phyloP scores from a whole-genome alignment of 495 filamentous ascomycete genomes.

The Neurospora intermedia region DNA sequence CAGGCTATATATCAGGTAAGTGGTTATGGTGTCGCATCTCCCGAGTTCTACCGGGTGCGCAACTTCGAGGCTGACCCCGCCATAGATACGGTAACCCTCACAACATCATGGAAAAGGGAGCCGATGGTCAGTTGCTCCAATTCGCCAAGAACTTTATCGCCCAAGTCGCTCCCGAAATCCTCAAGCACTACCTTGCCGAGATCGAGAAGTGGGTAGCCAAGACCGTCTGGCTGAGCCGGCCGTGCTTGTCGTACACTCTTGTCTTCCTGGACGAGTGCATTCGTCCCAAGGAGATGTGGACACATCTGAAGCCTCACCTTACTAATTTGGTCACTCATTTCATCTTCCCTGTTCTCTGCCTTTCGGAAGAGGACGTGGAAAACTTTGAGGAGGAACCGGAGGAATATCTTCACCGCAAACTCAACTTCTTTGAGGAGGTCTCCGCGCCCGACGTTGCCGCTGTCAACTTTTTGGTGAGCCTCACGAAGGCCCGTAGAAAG shows the following conservation, averaged over 20 bases:
- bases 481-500: constrained; percentile 91
- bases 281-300: constrained; percentile 95
- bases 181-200: constrained; percentile 83
- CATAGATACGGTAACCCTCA: constrained; percentile 79
- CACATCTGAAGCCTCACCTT: constrained; percentile 83
- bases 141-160: constrained; percentile 84
- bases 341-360: constrained; percentile 88
- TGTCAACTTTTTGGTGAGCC: constrained; percentile 87
- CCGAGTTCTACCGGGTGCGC: background rate
- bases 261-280: constrained; percentile 95
- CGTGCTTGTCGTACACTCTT: constrained; percentile 82
- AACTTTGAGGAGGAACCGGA: constrained; percentile 88
- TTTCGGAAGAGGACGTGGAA: constrained; percentile 85
- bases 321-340: constrained; percentile 85
- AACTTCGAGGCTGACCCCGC: constrained; percentile 13
- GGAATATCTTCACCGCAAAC: constrained; percentile 91
- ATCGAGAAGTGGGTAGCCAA: constrained; percentile 96
- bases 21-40: background rate
- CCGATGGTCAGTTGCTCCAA: constrained; percentile 56
- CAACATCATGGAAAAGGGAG: constrained; percentile 48
- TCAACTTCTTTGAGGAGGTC: constrained; percentile 97
- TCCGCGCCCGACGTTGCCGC: constrained; percentile 93
- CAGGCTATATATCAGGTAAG: constrained; percentile 82
- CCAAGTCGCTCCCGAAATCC: constrained; percentile 88
- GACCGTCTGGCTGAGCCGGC: constrained; percentile 87